A percentile compares a stretch with the other conserved stretches of the same genome.
These are phyloP conservation scores for Fraxinus platypoda DNA, from an alignment of 305 asterid species.

Conservation along the genomic window DNA sequence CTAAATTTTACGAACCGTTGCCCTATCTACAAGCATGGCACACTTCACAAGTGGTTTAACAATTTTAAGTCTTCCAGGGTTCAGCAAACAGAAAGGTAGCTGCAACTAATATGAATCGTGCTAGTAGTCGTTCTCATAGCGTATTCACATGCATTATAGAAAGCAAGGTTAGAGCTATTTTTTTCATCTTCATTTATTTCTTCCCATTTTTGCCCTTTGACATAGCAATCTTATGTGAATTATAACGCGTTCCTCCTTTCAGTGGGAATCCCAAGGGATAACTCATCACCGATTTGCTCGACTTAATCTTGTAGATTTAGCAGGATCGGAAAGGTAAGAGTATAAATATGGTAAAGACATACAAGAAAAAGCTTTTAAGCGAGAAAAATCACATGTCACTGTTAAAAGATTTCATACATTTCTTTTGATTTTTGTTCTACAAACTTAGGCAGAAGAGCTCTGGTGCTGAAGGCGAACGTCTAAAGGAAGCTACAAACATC, in stretches of 20 bases:
- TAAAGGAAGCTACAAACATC: slow-evolving; percentile 95
- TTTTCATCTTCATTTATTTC: slow-evolving; percentile 9
- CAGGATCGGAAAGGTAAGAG: slow-evolving; percentile 94
- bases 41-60: slow-evolving; percentile 6
- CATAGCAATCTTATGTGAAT: slow-evolving; percentile 13
- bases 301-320: slow-evolving; percentile 95
- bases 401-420: not conserved
- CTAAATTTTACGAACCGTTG: not conserved
- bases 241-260: slow-evolving; percentile 18
- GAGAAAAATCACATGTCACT: not conserved
- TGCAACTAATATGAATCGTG: slow-evolving; percentile 94
- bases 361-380: not conserved
- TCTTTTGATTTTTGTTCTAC: slow-evolving; percentile 20
- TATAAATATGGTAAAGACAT: not conserved
- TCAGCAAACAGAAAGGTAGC: slow-evolving; percentile 95
- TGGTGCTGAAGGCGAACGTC: slow-evolving; percentile 98
- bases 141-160: slow-evolving; percentile 91
- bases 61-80: slow-evolving; percentile 57
- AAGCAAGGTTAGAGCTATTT: slow-evolving; percentile 63
- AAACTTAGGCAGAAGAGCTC: slow-evolving; percentile 89
- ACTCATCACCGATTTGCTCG: slow-evolving; percentile 92
- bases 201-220: slow-evolving; percentile 13
- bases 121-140: slow-evolving; percentile 99
- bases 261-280: slow-evolving; percentile 95
- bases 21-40: not conserved